A percentile compares a stretch with the other conserved stretches of the same genome.
Evolutionary conservation across 768 basidiomycete genomes (phyloP).

Genomic region (Macrolepiota fuliginosa): DNA sequence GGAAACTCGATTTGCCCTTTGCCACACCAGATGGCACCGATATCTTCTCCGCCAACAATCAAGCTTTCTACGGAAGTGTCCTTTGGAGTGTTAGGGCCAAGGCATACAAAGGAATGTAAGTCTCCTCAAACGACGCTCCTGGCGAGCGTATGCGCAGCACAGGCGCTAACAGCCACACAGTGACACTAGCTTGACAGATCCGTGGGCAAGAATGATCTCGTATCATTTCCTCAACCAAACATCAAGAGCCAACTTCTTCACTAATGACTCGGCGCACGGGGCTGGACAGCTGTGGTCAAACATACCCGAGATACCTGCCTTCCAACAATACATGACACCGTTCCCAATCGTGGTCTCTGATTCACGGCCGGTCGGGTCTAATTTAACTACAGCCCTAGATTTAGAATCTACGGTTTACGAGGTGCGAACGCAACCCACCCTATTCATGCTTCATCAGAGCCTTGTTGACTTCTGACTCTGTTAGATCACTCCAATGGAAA

Average conservation of each 20-base stretch:
- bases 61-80: conserved; percentile 51
- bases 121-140: conserved; percentile 9
- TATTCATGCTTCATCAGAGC: background rate
- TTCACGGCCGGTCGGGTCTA: conserved; percentile 46
- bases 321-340: conserved; percentile 47
- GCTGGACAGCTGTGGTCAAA: conserved; percentile 71
- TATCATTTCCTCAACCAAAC: conserved; percentile 77
- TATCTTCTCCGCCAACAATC: conserved; percentile 43
- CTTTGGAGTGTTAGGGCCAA: conserved; percentile 56
- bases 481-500: conserved; percentile 62
- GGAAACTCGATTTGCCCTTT: conserved; percentile 57
- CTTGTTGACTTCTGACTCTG: background rate
- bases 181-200: conserved; percentile 63
- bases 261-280: conserved; percentile 58
- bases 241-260: conserved; percentile 54
- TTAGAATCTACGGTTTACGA: conserved; percentile 54
- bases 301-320: conserved; percentile 49
- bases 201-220: conserved; percentile 63
- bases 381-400: conserved; percentile 35
- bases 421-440: conserved; percentile 30
- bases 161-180: conserved; percentile 27
- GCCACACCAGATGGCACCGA: conserved; percentile 51
- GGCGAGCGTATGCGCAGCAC: background rate
- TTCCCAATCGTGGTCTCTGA: conserved; percentile 68
- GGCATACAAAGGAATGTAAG: conserved; percentile 52